Conservation (phyloP, 2,329 filamentous ascomycete species). For the Pseudogymnoascus sp. region DNA sequence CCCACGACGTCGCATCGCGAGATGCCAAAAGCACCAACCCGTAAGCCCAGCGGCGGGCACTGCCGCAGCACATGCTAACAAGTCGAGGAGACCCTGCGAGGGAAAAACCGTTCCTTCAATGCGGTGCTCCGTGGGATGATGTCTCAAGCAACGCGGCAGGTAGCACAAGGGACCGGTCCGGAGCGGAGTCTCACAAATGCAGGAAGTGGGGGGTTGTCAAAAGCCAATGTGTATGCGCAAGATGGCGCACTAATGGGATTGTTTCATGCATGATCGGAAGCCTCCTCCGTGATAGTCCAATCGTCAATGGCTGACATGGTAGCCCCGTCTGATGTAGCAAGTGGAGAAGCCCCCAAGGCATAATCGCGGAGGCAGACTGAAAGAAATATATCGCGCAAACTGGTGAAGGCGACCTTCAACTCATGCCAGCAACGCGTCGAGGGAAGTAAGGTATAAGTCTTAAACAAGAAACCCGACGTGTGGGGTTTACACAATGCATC, state of each 20-base stretch:
- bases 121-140: neutral
- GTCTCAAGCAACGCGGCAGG: neutral
- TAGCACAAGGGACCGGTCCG: neutral
- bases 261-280: neutral
- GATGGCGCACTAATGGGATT: neutral
- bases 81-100: neutral
- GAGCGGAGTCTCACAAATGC: neutral
- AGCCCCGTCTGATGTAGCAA: neutral
- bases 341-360: neutral
- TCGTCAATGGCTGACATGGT: neutral
- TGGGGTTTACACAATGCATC: neutral
- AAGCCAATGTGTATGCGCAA: neutral
- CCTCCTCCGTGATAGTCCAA: neutral
- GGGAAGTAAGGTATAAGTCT: neutral
- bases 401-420: neutral
- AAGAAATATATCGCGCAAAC: neutral
- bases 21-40: neutral
- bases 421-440: neutral
- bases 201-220: neutral
- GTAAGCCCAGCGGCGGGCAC: neutral
- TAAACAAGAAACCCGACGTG: neutral
- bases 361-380: neutral
- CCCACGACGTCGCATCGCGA: conserved; percentile 1
- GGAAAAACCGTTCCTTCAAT: neutral
- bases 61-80: neutral